Conservation (phyloP, 1,284 basidiomycete genomes). For the Pisolithus thermaeus region DNA sequence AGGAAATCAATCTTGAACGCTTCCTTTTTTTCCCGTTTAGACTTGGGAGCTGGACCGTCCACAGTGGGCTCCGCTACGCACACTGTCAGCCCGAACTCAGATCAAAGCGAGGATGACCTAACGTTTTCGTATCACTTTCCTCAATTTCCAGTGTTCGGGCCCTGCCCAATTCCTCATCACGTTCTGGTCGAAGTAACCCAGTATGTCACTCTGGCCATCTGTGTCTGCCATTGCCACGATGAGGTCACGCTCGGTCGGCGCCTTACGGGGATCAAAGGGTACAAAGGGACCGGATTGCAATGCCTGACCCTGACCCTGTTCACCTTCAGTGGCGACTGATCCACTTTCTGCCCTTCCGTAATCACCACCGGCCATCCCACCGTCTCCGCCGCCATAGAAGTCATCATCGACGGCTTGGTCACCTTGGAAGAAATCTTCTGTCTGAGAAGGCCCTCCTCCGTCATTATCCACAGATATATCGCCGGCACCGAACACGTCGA, state of each 20-base stretch:
- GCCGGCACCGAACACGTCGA: conserved; percentile 25
- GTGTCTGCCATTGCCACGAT: conserved; percentile 80
- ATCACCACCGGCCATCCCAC: conserved; percentile 42
- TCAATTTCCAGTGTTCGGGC: conserved; percentile 96
- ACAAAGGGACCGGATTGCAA: conserved; percentile 48
- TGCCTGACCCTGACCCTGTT: conserved; percentile 28
- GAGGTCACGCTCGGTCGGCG: conserved; percentile 69
- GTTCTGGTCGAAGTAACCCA: conserved; percentile 93
- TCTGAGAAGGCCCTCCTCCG: conserved; percentile 42
- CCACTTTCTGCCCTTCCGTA: conserved; percentile 37
- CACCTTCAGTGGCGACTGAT: conserved; percentile 39
- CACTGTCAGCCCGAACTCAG: conserved; percentile 5
- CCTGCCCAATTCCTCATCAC: conserved; percentile 97
- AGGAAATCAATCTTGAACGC: conserved; percentile 88
- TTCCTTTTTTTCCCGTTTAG: conserved; percentile 75
- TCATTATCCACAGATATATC: conserved; percentile 40
- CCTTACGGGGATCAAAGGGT: conserved; percentile 74
- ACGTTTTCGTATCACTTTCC: conserved; percentile 73
- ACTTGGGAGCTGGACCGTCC: conserved; percentile 45
- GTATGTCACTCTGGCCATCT: conserved; percentile 59
- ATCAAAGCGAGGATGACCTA: conserved; percentile 21
- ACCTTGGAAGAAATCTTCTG: conserved; percentile 75
- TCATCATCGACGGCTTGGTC: conserved; percentile 64
- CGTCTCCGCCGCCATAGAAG: conserved; percentile 35
- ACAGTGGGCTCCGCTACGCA: conserved; percentile 41